Conservation (phyloP, 2,329 filamentous ascomycete genomes). For the Aureobasidium uvarum region DNA sequence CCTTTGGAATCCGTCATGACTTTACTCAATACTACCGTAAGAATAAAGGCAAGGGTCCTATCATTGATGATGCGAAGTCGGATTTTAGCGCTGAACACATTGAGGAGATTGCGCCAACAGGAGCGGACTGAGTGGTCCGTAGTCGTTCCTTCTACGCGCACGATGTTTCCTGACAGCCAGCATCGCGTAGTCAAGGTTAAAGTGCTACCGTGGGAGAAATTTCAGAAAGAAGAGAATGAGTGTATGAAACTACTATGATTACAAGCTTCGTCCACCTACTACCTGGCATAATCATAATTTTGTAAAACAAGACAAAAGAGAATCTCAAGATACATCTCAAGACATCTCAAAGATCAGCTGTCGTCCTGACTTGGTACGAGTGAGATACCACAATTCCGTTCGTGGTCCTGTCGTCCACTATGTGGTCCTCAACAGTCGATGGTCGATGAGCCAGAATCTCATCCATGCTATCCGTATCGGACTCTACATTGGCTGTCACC, state of each 20-base stretch:
- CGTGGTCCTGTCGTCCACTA: not conserved
- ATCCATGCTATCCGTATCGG: conserved; percentile 17
- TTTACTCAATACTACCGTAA: conserved; percentile 32
- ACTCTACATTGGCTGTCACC: conserved; percentile 20
- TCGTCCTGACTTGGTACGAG: conserved; percentile 14
- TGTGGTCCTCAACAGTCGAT: not conserved
- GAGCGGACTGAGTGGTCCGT: not conserved
- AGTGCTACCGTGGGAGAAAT: too few relatives aligned
- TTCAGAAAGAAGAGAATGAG: not conserved
- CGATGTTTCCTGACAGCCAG: too few relatives aligned
- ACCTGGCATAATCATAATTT: not conserved
- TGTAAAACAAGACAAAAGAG: not conserved
- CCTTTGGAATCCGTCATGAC: conserved; percentile 28
- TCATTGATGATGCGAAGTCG: conserved; percentile 9
- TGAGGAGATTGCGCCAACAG: conserved; percentile 7
- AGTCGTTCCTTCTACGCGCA: not conserved
- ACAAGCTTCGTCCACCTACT: not conserved
- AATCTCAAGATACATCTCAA: not conserved
- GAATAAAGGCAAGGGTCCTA: not conserved
- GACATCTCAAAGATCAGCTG: not conserved
- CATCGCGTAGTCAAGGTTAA: too few relatives aligned
- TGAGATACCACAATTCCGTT: conserved; percentile 10
- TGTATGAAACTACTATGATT: not conserved
- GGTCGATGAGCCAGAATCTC: conserved; percentile 11
- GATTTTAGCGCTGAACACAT: conserved; percentile 18